Evolutionary conservation across 1,284 basidiomycete genomes (phyloP), one percentile per base, ranked within the genome.

Genomic region (Irpex sp.): DNA sequence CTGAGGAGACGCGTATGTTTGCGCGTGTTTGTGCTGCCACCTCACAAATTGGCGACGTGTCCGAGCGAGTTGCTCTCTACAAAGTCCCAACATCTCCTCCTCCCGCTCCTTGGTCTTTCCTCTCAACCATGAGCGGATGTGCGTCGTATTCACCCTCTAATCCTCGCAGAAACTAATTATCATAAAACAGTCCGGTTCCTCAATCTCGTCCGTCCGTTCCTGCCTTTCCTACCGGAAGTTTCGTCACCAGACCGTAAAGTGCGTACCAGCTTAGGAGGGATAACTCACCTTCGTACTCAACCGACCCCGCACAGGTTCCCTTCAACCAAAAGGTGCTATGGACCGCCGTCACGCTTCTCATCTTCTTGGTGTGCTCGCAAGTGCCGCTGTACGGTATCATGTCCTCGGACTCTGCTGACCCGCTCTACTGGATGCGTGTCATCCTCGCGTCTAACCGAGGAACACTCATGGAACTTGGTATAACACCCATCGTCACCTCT

Each of bases 381-480:
- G 95, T 97, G 53, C 95, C 95, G 6, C 85, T 98, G 58, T 96
- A 97, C 79, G 95, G 95, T 66, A 97, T 98, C 86, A 96, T 97
- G 89, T 97, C 94, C 57, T 96, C 94, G 59, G 95, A 97, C 84
- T 96, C 94, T 69, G 94, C 94, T 61, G 97, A 99, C 81, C 97
- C 97, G 11, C 88, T 99, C 58, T 98, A 97, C 83, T 99, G 97
- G 97, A 95, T 98, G 90, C 92, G 97, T 80, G 96, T 96, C 79
- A 98, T 99, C 79, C 87, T 98, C 65, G 97, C 97, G 39, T 97
- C 95, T 8, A 99, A 98, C 81, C 87, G 97, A 68, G 97, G 97
- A 69, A 99, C 97, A 0, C 89, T 99, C 66, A 99, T 98, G 97
- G 97, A 99, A 79, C 88, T 99, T 65, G 97, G 97, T 71, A 98